Evolutionary conservation across 176 grass and related monocot species (phyloP), one percentile per base, ranked within the genome.

Genomic region (Hsuehochloa calcarea): DNA sequence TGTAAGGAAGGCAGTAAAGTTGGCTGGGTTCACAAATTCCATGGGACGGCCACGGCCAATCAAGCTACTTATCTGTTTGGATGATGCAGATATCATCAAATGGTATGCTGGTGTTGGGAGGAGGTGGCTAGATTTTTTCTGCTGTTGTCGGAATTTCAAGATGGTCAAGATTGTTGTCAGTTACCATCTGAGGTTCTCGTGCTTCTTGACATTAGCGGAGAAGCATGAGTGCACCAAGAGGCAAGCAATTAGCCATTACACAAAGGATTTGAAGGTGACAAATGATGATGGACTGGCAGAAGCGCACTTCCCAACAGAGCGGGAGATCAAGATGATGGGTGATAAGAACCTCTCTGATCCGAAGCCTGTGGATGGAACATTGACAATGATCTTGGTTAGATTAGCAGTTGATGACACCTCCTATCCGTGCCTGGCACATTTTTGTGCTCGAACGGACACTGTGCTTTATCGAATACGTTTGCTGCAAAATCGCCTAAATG

Each of bases 131-230:
- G 91, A 98, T 77, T 98, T 93, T 46, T 98, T 95, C 59, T 98
- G 93, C 78, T 98, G 93, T 46, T 98, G 93, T 65, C 77, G 62
- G 19, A 95, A 98, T 85, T 98, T 98, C 78, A 92, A 81, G 77
- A 92, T 95, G 93, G 89, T 95, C 56, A 98, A 98, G 77, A 95
- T 78, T 72, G 80, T 95, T 69, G 93, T 98, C 16, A 93, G 29
- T 68, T 98, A 95, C 77, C 93, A 98, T 80, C 87, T 95, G 80
- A 98, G 96, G 85, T 98, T 98, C 89, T 98, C 93, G 58, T 98
- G 96, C 82, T 91, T 98, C 66, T 86, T 95, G 83, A 98, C 93
- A 79, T 64, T 98, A 80, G 93, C 96, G 6, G 95, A 95, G 83
- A 98, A 95, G 85, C 93, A 98, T 41, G 91, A 98, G 64, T 89